Evolutionary conservation across 805 yeast species (phyloP).

Genomic region (Nakazawaea wyomingensis): DNA sequence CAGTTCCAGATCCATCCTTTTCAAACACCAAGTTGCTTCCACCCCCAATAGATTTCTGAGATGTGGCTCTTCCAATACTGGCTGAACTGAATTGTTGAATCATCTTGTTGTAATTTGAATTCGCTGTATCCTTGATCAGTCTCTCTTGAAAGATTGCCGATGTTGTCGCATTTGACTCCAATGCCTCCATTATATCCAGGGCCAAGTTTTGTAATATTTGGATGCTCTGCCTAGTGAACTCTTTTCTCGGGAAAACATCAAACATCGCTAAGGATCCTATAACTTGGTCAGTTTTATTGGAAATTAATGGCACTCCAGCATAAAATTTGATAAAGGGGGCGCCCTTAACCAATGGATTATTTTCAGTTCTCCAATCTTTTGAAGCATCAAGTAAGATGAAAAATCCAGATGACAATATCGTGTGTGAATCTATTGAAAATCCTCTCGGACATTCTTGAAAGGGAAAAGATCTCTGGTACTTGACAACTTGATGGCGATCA

Average conservation of each 20-base stretch:
- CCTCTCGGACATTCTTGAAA: conserved; percentile 47
- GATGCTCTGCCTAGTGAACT: conserved; percentile 31
- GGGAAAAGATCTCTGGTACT: conserved; percentile 42
- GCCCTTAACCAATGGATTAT: conserved; percentile 60
- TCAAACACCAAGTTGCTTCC: conserved; percentile 42
- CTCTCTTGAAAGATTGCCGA: no score
- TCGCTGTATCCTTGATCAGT: no score
- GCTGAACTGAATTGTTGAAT: conserved; percentile 16
- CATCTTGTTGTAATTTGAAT: no score
- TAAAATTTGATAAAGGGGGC: conserved; percentile 57
- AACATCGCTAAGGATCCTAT: conserved; percentile 59
- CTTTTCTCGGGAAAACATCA: conserved; percentile 39
- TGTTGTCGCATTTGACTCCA: no score
- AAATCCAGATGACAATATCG: conserved; percentile 52
- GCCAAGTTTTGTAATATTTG: conserved; percentile 33
- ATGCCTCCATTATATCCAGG: conserved; percentile 34
- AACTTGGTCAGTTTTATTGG: conserved; percentile 29
- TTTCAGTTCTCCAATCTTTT: conserved; percentile 63
- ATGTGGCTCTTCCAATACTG: conserved; percentile 55
- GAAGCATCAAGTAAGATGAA: conserved; percentile 56
- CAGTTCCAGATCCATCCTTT: conserved; percentile 59
- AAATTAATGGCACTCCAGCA: conserved; percentile 55
- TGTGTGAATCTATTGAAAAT: conserved; percentile 63
- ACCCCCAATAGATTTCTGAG: conserved; percentile 30
- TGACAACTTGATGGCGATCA: conserved; percentile 40